Evolutionary conservation across 1,284 basidiomycete genomes (phyloP).

Genomic region (Papiliotrema fonsecae): DNA sequence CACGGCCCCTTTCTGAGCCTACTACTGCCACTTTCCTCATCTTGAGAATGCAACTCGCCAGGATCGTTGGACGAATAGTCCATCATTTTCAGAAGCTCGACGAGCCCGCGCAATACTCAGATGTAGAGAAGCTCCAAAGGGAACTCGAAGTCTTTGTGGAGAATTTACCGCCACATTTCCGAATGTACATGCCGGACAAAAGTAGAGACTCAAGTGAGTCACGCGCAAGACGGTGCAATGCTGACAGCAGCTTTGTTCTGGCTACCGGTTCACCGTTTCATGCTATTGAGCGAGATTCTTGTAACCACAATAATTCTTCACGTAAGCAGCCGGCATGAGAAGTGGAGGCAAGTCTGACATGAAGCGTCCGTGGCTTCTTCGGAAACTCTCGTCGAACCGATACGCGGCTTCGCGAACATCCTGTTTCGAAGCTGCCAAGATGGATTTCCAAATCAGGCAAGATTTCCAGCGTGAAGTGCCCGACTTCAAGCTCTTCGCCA

Average conservation of each 20-base stretch:
- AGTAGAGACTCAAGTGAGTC: slow-evolving; percentile 60
- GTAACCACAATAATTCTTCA: slow-evolving; percentile 48
- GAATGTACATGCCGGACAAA: slow-evolving; percentile 65
- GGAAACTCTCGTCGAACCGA: slow-evolving; percentile 38
- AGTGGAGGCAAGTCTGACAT: not conserved
- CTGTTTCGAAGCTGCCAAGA: slow-evolving; percentile 45
- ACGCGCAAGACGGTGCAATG: not conserved
- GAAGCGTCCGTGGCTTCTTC: slow-evolving; percentile 44
- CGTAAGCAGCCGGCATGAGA: slow-evolving; percentile 18
- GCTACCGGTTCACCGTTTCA: slow-evolving; percentile 44
- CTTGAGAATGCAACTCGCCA: slow-evolving; percentile 73
- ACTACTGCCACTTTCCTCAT: slow-evolving; percentile 85
- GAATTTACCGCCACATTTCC: slow-evolving; percentile 60
- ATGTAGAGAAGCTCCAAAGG: slow-evolving; percentile 77
- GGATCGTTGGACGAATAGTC: slow-evolving; percentile 84
- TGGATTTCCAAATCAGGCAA: slow-evolving; percentile 45
- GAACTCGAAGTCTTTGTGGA: slow-evolving; percentile 75
- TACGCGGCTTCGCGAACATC: slow-evolving; percentile 41
- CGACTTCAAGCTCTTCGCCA: slow-evolving; percentile 25
- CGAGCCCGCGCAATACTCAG: slow-evolving; percentile 73
- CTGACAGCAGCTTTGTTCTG: slow-evolving; percentile 24
- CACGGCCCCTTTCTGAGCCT: slow-evolving; percentile 53
- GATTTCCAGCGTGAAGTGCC: slow-evolving; percentile 40
- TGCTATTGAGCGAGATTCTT: slow-evolving; percentile 44
- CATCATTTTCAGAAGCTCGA: slow-evolving; percentile 92